A percentile compares a stretch with the other conserved stretches of the same genome.
Conservation (phyloP, 192 early-diverging fungal genomes). For the Linderina pennispora region DNA sequence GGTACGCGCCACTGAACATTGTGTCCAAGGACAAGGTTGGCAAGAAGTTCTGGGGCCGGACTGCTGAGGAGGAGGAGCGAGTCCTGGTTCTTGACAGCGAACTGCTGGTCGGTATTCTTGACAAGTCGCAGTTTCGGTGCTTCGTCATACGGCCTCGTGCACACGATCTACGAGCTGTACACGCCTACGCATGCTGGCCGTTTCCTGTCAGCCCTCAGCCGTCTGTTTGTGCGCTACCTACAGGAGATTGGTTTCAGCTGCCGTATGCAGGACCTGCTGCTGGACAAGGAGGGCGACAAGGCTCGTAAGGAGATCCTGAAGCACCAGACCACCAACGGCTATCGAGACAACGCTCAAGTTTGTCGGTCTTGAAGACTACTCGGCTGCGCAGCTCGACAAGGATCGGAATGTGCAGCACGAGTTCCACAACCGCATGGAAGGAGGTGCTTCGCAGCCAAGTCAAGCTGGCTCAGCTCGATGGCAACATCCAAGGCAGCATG, state of each 20-base stretch:
- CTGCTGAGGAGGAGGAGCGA: slow-evolving; percentile 68
- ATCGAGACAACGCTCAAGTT: slow-evolving; percentile 67
- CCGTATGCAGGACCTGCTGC: slow-evolving; percentile 95
- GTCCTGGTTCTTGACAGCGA: slow-evolving; percentile 87
- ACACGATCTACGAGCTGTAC: slow-evolving; percentile 95
- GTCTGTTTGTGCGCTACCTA: slow-evolving; percentile 85
- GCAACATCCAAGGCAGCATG: slow-evolving; percentile 76
- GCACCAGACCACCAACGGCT: slow-evolving; percentile 56
- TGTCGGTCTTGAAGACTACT: slow-evolving; percentile 56
- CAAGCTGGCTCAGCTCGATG: slow-evolving; percentile 84
- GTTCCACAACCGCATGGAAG: slow-evolving; percentile 71
- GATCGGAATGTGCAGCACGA: slow-evolving; percentile 45
- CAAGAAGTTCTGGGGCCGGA: slow-evolving; percentile 77
- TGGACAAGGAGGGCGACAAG: slow-evolving; percentile 77
- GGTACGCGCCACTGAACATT: slow-evolving; percentile 73
- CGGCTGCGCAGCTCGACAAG: slow-evolving; percentile 26
- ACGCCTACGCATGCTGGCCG: slow-evolving; percentile 82
- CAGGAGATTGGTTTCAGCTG: slow-evolving; percentile 92
- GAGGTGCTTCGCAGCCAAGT: slow-evolving; percentile 78
- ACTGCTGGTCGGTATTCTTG: slow-evolving; percentile 86
- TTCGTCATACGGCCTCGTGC: slow-evolving; percentile 84
- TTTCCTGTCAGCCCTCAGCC: slow-evolving; percentile 83
- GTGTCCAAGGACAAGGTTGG: slow-evolving; percentile 83
- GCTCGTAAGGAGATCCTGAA: slow-evolving; percentile 68
- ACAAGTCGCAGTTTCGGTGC: slow-evolving; percentile 98